These are phyloP conservation scores for Phytophthora melonis DNA, from an alignment of 352 stramenopile species.

Conservation along the genomic window DNA sequence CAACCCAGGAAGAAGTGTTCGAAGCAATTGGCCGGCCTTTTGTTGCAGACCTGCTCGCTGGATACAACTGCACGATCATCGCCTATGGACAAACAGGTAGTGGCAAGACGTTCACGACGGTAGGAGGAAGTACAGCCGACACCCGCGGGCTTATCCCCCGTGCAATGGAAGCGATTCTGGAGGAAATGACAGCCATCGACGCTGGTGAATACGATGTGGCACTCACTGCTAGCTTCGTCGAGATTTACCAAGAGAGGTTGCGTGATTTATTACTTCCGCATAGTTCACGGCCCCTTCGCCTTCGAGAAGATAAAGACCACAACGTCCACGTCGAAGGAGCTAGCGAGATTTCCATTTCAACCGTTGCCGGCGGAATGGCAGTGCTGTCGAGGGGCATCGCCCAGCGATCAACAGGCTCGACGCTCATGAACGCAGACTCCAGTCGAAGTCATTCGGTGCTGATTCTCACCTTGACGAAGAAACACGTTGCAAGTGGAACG, in stretches of 20 bases:
- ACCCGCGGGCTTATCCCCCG: conserved; percentile 51
- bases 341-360: conserved; percentile 52
- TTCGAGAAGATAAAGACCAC: conserved; percentile 54
- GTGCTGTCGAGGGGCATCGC: conserved; percentile 48
- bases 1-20: conserved; percentile 61
- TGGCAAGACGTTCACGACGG: conserved; percentile 72
- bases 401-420: conserved; percentile 54
- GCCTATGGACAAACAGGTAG: conserved; percentile 78
- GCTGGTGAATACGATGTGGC: conserved; percentile 35
- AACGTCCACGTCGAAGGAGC: conserved; percentile 63
- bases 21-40: conserved; percentile 54
- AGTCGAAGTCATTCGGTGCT: conserved; percentile 83
- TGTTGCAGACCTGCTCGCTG: conserved; percentile 58
- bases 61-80: conserved; percentile 81
- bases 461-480: conserved; percentile 54
- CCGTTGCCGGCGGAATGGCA: conserved; percentile 38
- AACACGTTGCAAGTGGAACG: conserved; percentile 12
- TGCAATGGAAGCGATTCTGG: conserved; percentile 47
- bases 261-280: conserved; percentile 61
- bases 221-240: conserved; percentile 65
- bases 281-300: conserved; percentile 40
- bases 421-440: conserved; percentile 67
- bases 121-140: conserved; percentile 39
- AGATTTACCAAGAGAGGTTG: conserved; percentile 79
- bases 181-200: conserved; percentile 24